Base-by-base conservation (phyloP, 768 basidiomycete genomes). In the Leccinum aurantiacum region DNA sequence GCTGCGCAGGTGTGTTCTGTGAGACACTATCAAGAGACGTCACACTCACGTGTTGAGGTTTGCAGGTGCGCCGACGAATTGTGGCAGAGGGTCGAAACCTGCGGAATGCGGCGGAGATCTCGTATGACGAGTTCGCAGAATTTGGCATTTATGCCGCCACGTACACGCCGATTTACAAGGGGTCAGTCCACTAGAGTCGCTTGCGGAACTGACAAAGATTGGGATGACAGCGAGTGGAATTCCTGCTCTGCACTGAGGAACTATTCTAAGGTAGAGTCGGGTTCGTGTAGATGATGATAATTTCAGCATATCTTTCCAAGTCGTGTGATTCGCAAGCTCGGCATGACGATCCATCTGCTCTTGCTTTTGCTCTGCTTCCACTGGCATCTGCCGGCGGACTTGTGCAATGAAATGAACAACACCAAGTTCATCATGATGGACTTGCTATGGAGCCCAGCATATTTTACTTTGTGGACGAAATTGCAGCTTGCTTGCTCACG, bases 31-130 rank as follows among this genome's bases (percentile, higher is more conserved):
- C 33, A 11, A 24, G 35, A 14, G 33, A 47, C 1, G 33, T 25
- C n/a, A 44, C 51, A 53, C 11, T 53, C 48, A 57, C 58, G 59
- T 47, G 22, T 29, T 33, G 4, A 33, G 22, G 41, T 29, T 44
- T 14, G 41, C 61, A 98, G 94, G 94, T 94, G 13, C 87, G 92
- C 55, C 89, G 95, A 80, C 90, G 95, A 52, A 89, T 98, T 50
- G 86, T 91, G 33, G 92, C 93, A 51, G 96, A 94, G 8, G 93
- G 97, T 66, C 87, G 94, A 60, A 98, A 97, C 79, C 95, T 96
- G 4, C 84, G 93, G 41, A 93, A 99, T 71, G 86, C 93, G 1
- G 82, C 97, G 66, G 95, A 98, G 69, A 89, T 96, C 62, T 80
- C 89, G 22, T 98, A 97, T 68, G 96, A 99, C 76, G 91, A 96